phyloP scores from a whole-genome alignment of 2,329 filamentous ascomycete species.

The Alternaria sp. region DNA sequence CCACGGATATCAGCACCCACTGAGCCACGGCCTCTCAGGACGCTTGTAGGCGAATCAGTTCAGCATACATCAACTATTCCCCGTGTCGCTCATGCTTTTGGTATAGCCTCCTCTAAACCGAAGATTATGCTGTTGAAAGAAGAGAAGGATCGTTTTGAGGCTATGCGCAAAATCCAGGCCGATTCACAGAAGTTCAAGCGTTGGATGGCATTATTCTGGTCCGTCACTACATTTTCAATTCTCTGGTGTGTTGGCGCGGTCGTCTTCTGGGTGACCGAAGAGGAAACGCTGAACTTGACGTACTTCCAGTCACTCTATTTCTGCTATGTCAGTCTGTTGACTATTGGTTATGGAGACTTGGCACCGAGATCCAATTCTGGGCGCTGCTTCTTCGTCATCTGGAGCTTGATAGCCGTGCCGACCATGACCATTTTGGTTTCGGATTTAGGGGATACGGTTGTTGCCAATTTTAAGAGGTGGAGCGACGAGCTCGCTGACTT shows the following conservation, averaged over 20 bases:
- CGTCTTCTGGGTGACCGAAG: conserved; percentile 73
- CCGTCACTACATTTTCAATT: conserved; percentile 71
- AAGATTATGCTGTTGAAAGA: conserved; percentile 65
- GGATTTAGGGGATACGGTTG: conserved; percentile 77
- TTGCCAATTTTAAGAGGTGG: conserved; percentile 69
- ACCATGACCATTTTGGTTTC: conserved; percentile 79
- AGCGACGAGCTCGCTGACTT: conserved; percentile 69
- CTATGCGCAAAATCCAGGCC: conserved; percentile 83
- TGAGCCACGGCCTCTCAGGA: conserved; percentile 29
- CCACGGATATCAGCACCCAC: conserved; percentile 39
- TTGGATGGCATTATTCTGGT: conserved; percentile 77
- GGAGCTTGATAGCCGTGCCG: conserved; percentile 84
- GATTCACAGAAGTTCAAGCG: conserved; percentile 70
- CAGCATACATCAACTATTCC: conserved; percentile 12
- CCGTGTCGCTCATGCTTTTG: conserved; percentile 20
- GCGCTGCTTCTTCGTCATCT: conserved; percentile 90
- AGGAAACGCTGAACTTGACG: conserved; percentile 62
- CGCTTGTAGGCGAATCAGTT: conserved; percentile 29
- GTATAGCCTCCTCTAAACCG: conserved; percentile 40
- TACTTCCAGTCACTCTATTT: conserved; percentile 90
- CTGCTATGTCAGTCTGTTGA: conserved; percentile 81
- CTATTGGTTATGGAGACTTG: conserved; percentile 86
- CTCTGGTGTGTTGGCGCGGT: conserved; percentile 84
- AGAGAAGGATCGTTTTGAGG: conserved; percentile 72
- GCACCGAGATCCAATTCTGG: conserved; percentile 79